These are phyloP conservation scores for Galerina sulciceps DNA, from an alignment of 768 basidiomycete species.

Conservation along the genomic window DNA sequence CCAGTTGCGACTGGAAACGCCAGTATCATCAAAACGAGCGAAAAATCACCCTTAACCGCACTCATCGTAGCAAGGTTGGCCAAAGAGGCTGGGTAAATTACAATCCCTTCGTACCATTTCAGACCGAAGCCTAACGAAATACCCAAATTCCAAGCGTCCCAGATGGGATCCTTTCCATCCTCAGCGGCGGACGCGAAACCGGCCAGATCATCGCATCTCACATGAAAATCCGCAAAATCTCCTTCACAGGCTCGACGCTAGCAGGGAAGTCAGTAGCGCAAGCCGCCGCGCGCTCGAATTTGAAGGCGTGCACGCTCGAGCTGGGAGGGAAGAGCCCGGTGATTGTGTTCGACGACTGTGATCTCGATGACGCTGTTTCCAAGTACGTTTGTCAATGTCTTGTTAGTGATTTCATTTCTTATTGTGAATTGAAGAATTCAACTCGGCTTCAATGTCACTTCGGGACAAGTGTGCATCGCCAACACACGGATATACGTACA, in stretches of 20 bases:
- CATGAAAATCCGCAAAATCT: slow-evolving; percentile 65
- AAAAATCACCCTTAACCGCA: slow-evolving; percentile 71
- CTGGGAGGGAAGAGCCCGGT: slow-evolving; percentile 70
- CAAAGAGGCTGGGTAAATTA: slow-evolving; percentile 70
- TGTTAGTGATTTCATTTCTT: background rate
- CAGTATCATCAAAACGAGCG: slow-evolving; percentile 50
- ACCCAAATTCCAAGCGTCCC: background rate
- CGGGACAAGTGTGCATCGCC: slow-evolving; percentile 8
- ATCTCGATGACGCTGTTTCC: slow-evolving; percentile 60
- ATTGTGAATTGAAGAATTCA: no score
- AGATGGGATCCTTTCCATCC: background rate
- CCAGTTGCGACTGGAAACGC: slow-evolving; percentile 10
- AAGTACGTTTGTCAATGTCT: background rate
- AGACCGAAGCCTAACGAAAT: background rate
- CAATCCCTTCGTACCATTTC: background rate
- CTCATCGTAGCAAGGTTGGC: slow-evolving; percentile 53
- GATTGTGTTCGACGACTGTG: slow-evolving; percentile 65
- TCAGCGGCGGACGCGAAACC: slow-evolving; percentile 34
- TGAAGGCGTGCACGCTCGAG: slow-evolving; percentile 76
- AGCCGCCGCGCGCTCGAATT: slow-evolving; percentile 68
- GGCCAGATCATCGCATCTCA: slow-evolving; percentile 70
- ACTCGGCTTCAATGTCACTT: background rate
- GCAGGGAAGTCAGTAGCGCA: slow-evolving; percentile 71
- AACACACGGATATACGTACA: slow-evolving; percentile 8
- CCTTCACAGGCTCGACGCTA: slow-evolving; percentile 77